phyloP scores from a whole-genome alignment of 2,329 filamentous ascomycete species.

The Epicoccum sorghinum region DNA sequence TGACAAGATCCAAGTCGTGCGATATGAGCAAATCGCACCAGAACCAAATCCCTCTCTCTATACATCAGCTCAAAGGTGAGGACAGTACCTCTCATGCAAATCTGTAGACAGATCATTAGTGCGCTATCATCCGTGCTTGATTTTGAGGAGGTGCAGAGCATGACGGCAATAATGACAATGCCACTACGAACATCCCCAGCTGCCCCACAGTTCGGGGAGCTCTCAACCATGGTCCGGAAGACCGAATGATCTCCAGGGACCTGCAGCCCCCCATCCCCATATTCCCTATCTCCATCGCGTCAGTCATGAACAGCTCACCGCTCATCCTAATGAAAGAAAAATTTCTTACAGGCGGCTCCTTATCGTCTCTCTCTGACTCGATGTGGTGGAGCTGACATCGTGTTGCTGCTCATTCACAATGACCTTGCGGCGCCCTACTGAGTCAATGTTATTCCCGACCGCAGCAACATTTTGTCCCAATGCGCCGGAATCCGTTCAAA shows the following conservation, averaged over 20 bases:
- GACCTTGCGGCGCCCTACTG: neutral
- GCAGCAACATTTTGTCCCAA: neutral
- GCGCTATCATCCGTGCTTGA: neutral
- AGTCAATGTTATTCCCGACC: conserved; percentile 16
- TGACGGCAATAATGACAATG: neutral
- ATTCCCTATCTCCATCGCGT: neutral
- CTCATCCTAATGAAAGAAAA: neutral
- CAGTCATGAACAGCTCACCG: neutral
- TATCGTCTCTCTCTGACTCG: neutral
- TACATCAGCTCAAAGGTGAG: too few relatives aligned
- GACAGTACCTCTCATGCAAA: too few relatives aligned
- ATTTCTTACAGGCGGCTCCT: too few relatives aligned
- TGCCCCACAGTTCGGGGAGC: conserved; percentile 6
- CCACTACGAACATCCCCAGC: neutral
- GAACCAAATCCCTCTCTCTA: too few relatives aligned
- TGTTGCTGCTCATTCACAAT: neutral
- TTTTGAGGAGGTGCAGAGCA: neutral
- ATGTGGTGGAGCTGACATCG: neutral
- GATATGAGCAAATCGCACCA: too few relatives aligned
- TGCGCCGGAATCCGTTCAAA: conserved; percentile 2
- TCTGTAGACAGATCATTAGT: too few relatives aligned
- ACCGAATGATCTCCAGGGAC: conserved; percentile 11
- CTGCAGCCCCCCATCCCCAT: neutral
- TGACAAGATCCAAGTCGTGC: too few relatives aligned
- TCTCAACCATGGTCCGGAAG: conserved; percentile 1